phyloP scores from a whole-genome alignment of 2,329 filamentous ascomycete species.

The Ampelomyces quisqualis region DNA sequence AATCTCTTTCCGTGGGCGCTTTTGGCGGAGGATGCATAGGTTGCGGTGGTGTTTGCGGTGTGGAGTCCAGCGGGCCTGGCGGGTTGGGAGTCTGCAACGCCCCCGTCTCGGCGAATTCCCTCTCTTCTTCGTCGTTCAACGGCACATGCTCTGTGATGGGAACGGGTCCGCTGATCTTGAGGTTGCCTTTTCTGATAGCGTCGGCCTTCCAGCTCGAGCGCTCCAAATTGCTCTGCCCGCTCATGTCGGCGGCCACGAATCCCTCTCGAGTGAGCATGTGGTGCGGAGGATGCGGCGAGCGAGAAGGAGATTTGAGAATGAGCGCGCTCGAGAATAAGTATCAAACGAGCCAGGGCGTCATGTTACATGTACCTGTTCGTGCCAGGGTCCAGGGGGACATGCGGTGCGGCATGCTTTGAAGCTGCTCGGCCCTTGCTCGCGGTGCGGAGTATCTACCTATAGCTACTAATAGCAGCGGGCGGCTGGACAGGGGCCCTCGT shows the following conservation, averaged over 20 bases:
- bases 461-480: constrained; percentile 2
- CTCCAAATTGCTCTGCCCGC: constrained; percentile 27
- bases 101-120: constrained; percentile 30
- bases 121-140: constrained; percentile 39
- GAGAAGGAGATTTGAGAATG: constrained; percentile 21
- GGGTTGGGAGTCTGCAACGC: constrained; percentile 15
- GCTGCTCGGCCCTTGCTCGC: background rate
- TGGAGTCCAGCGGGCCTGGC: constrained; percentile 14
- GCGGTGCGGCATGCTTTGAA: constrained; percentile 7
- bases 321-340: constrained; percentile 33
- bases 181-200: constrained; percentile 41
- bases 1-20: constrained; percentile 10
- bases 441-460: no score
- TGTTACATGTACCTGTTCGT: no score
- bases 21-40: constrained; percentile 15
- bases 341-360: constrained; percentile 28
- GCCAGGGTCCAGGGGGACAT: no score
- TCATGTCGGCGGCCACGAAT: constrained; percentile 35
- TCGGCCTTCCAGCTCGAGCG: constrained; percentile 45
- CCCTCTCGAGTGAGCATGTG: constrained; percentile 40
- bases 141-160: constrained; percentile 42
- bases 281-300: constrained; percentile 11
- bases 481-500: background rate
- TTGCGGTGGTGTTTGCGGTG: constrained; percentile 15
- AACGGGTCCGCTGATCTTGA: constrained; percentile 44